phyloP scores from a whole-genome alignment of 306 rosid species.

The Crotalaria pallida region DNA sequence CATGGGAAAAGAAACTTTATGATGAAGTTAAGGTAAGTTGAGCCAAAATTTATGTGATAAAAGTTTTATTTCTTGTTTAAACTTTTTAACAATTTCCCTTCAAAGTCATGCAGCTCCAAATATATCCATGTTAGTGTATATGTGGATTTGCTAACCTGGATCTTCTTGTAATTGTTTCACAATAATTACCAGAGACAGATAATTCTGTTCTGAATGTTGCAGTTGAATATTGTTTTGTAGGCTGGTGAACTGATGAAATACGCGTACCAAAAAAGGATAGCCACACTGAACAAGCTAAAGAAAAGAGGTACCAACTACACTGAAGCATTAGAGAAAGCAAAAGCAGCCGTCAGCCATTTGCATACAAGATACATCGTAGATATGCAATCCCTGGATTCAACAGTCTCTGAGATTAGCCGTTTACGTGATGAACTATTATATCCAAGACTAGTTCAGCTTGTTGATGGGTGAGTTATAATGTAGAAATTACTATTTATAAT shows the following conservation, averaged over 20 bases:
- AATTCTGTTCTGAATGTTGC: neutral
- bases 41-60: neutral
- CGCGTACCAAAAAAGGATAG: conserved; percentile 82
- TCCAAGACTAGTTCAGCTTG: conserved; percentile 84
- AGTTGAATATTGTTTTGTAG: conserved; percentile 42
- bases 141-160: neutral
- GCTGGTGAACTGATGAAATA: conserved; percentile 91
- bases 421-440: conserved; percentile 80
- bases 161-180: no score
- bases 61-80: neutral
- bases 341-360: conserved; percentile 88
- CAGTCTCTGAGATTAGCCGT: conserved; percentile 84
- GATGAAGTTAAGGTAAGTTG: conserved; percentile 85
- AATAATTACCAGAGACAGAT: neutral
- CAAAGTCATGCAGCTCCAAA: neutral
- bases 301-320: conserved; percentile 56
- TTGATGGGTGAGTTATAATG: conserved; percentile 62
- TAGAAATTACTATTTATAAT: conserved; percentile 10
- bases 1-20: conserved; percentile 96
- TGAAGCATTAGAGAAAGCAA: conserved; percentile 82
- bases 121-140: neutral
- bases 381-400: conserved; percentile 98
- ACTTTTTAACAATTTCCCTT: neutral
- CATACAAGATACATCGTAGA: conserved; percentile 97
- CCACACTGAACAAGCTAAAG: conserved; percentile 67